Conservation (phyloP, 768 basidiomycete genomes). For the Lactarius vividus region DNA sequence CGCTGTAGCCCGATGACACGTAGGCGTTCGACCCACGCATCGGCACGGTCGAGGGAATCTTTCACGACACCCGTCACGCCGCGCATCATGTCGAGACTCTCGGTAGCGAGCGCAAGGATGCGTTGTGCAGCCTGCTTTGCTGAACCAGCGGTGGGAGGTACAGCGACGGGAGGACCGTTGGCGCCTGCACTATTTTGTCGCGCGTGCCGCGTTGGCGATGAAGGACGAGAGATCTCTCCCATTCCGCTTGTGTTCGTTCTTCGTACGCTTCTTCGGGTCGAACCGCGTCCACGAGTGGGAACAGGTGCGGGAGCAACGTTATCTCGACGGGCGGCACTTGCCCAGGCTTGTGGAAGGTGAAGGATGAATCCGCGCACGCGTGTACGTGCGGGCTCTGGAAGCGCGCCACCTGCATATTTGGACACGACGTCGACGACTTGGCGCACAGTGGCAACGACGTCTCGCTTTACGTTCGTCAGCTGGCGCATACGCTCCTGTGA, state of each 20-base stretch:
- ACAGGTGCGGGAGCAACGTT: conserved; percentile 26
- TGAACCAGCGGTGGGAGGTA: conserved; percentile 45
- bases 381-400: conserved; percentile 78
- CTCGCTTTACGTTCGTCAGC: conserved; percentile 69
- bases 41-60: conserved; percentile 84
- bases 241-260: conserved; percentile 24
- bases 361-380: conserved; percentile 77
- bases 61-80: conserved; percentile 85
- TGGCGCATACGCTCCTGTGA: conserved; percentile 54
- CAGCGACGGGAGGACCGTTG: conserved; percentile 19
- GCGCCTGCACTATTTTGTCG: conserved; percentile 33
- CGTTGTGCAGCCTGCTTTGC: conserved; percentile 76
- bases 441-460: conserved; percentile 85
- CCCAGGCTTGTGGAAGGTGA: conserved; percentile 80
- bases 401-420: conserved; percentile 80
- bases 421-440: conserved; percentile 86
- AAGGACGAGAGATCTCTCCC: conserved; percentile 32
- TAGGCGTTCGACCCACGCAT: conserved; percentile 86
- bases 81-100: conserved; percentile 91
- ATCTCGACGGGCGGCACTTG: conserved; percentile 40
- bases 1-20: conserved; percentile 76
- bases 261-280: conserved; percentile 22
- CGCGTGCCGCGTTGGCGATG: conserved; percentile 33
- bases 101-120: conserved; percentile 80
- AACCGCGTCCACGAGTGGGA: conserved; percentile 29